Percentiles rank a stretch among this genome's conserved stretches.
These are phyloP conservation scores for Coemansia sp. DNA, from an alignment of 192 early-diverging fungal genomes.

Conservation along the genomic window DNA sequence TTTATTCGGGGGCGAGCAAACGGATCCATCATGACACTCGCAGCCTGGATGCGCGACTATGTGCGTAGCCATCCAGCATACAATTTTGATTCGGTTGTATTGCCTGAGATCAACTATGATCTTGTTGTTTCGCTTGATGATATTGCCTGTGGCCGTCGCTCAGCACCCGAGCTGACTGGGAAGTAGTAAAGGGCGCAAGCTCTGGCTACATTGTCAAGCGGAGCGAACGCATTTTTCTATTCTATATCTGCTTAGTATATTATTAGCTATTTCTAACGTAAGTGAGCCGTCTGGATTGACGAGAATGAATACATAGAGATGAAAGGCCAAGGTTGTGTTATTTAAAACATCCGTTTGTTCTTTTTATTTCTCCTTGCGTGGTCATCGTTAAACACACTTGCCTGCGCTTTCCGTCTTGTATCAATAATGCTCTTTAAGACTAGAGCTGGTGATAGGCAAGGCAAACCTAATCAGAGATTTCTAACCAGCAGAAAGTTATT, in stretches of 20 bases:
- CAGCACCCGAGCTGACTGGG: constrained; percentile 48
- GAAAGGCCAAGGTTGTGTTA: too few relatives aligned
- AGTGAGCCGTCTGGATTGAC: too few relatives aligned
- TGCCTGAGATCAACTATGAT: constrained; percentile 83
- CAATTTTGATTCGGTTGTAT: constrained; percentile 86
- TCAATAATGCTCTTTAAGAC: too few relatives aligned
- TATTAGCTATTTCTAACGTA: not conserved
- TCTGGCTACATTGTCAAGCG: not conserved
- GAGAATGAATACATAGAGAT: too few relatives aligned
- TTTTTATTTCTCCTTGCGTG: too few relatives aligned
- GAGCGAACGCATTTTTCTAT: not conserved
- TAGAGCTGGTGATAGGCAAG: too few relatives aligned
- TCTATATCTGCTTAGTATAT: not conserved
- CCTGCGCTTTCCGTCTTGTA: too few relatives aligned
- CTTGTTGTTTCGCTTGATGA: constrained; percentile 60
- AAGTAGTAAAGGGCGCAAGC: not conserved
- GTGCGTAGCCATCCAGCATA: constrained; percentile 84
- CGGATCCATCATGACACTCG: constrained; percentile 82
- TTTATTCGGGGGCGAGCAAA: constrained; percentile 80
- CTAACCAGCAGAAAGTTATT: too few relatives aligned
- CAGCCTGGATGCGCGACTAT: constrained; percentile 89
- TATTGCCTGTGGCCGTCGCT: constrained; percentile 33
- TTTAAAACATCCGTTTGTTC: too few relatives aligned
- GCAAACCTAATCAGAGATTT: too few relatives aligned
- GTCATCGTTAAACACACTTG: too few relatives aligned